Evolutionary conservation across 495 filamentous ascomycete genomes (phyloP).

Genomic region (Umbilicaria muhlenbergii): DNA sequence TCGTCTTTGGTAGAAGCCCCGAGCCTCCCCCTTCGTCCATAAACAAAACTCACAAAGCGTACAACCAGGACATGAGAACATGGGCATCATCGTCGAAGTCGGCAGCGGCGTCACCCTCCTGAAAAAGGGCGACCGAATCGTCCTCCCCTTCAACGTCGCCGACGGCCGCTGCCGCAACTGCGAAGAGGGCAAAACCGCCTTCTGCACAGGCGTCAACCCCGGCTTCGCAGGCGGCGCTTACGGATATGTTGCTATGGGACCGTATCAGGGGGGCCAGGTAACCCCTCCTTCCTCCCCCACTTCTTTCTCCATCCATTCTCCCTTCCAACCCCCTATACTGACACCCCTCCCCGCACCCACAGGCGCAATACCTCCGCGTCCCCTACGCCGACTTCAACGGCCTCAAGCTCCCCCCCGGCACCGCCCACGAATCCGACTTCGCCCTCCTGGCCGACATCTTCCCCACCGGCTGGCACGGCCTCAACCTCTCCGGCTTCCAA

Average conservation of each 20-base stretch:
- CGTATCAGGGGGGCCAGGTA: constrained; percentile 32
- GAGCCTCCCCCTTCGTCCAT: not conserved
- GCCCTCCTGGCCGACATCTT: constrained; percentile 40
- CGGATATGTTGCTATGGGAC: constrained; percentile 46
- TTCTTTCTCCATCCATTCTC: too few species aligned
- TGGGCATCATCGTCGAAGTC: constrained; percentile 34
- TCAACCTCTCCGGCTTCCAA: constrained; percentile 36
- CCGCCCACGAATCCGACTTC: constrained; percentile 29
- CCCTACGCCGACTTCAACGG: constrained; percentile 44
- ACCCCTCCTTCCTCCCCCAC: not conserved
- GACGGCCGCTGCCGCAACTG: constrained; percentile 43
- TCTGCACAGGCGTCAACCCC: constrained; percentile 41
- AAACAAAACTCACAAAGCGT: not conserved
- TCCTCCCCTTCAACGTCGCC: constrained; percentile 43
- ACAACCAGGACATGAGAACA: constrained; percentile 36
- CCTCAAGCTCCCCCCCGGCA: constrained; percentile 26
- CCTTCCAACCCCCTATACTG: too few species aligned
- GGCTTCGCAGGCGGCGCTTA: constrained; percentile 45
- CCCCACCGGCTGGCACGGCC: constrained; percentile 43
- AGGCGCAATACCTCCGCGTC: constrained; percentile 39
- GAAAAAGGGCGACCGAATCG: constrained; percentile 24
- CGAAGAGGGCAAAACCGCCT: constrained; percentile 40
- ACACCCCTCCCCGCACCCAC: not conserved
- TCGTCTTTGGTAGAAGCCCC: constrained; percentile 29
- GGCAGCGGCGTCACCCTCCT: constrained; percentile 28